Evolutionary conservation across 768 basidiomycete species (phyloP).

Genomic region (Boletus patriciae): DNA sequence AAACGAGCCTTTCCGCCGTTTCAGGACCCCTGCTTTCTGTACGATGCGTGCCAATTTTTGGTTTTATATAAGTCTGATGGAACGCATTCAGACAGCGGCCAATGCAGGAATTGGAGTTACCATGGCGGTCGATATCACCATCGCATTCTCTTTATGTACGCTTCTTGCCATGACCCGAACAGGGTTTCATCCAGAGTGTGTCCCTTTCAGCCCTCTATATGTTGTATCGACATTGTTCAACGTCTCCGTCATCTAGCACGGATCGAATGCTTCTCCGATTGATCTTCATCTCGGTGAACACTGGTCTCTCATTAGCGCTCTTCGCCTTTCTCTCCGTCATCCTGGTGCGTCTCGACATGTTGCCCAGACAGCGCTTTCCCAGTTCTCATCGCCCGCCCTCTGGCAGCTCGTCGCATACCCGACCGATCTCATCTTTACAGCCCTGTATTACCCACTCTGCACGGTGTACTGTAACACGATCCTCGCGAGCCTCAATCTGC

Average conservation of each 20-base stretch:
- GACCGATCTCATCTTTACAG: constrained; percentile 22
- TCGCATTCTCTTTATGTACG: constrained; percentile 18
- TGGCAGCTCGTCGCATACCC: constrained; percentile 25
- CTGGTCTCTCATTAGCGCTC: constrained; percentile 24
- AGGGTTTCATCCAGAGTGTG: constrained; percentile 20
- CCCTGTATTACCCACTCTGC: constrained; percentile 33
- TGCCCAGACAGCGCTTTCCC: not conserved
- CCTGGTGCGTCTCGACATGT: constrained; percentile 18
- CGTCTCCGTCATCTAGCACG: constrained; percentile 16
- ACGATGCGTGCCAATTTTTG: not conserved
- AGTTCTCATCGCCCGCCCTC: not conserved
- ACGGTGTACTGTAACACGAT: constrained; percentile 36
- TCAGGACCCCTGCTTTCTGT: constrained; percentile 21
- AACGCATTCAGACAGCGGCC: constrained; percentile 11
- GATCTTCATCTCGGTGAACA: constrained; percentile 28
- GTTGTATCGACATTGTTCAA: not conserved
- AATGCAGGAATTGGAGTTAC: constrained; percentile 16
- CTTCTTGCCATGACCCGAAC: constrained; percentile 27
- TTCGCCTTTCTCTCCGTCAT: constrained; percentile 23
- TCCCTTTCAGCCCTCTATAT: not conserved
- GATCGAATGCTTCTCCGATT: constrained; percentile 26
- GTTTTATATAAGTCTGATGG: constrained; percentile 3
- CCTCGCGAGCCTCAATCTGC: constrained; percentile 34
- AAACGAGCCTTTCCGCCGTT: constrained; percentile 18
- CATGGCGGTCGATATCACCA: constrained; percentile 10